Base-by-base conservation (phyloP, 805 yeast genomes). In the Sungouiella blattae region DNA sequence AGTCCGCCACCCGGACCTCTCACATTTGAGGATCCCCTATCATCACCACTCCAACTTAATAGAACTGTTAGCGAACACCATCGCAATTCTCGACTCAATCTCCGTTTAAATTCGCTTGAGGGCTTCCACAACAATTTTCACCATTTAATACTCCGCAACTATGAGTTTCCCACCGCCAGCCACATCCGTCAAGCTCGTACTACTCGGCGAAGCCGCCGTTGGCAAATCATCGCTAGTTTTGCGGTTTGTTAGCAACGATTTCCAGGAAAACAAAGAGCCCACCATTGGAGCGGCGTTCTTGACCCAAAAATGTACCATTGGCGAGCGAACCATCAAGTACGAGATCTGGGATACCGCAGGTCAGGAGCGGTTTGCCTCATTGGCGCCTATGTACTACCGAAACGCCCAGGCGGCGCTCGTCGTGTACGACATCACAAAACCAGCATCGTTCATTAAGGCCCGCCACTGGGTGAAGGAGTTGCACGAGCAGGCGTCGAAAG, bases 311-410 rank as follows among this genome's bases (percentile, higher is more conserved):
- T 74, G 83, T 30, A 71, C 74, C 13, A 52, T 77, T n/a, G 35
- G 75, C 66, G 23, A 47, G 54, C 21, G 72, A 76, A 76, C 78
- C 1, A 73, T 83, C 28, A 82, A 83, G 55, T 75, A 82, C 46
- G 93, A 84, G 53, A 82, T 84, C 34, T 84, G 93, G 94, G 94
- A 84, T 53, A 83, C 91, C 2, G 89, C 91, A 0, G 93, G 94
- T 5, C 93, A 84, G 56, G 93, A 84, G 50, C 62, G 94, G 37
- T 84, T 83, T 51, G 73, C 83, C 43, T 78, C 87, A 0, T 63
- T 84, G 45, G 86, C 91, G 4, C 88, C 91, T 20, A 84, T 84
- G 88, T 84, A 84, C 60, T 84, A 84, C 57, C 59, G 94, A 47
- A 82, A 82, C 51, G 84, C 89, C 18, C 83, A 84, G 57, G 83